phyloP scores from a whole-genome alignment of 164 flowering plant genomes.

The Paratinospora sagittata region DNA sequence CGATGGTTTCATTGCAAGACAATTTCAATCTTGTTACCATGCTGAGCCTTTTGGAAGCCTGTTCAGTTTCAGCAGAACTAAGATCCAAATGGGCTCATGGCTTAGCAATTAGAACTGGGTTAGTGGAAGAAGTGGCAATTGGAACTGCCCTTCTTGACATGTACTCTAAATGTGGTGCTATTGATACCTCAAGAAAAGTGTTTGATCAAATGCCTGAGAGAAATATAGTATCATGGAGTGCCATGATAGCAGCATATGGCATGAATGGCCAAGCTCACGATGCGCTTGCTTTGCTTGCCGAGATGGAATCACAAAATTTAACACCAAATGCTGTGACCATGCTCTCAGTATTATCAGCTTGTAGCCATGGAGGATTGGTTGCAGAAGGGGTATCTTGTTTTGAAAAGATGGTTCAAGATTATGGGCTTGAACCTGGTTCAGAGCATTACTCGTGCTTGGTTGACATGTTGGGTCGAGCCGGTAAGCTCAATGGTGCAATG shows the following conservation, averaged over 20 bases:
- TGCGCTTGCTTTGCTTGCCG: conserved; percentile 46
- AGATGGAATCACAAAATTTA: conserved; percentile 44
- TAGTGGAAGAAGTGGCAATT: conserved; percentile 44
- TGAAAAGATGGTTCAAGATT: conserved; percentile 34
- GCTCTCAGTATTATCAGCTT: conserved; percentile 66
- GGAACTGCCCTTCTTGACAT: conserved; percentile 71
- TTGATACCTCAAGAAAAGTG: conserved; percentile 46
- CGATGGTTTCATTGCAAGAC: conserved; percentile 37
- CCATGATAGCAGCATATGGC: conserved; percentile 72
- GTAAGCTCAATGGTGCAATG: conserved; percentile 45
- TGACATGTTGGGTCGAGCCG: conserved; percentile 74
- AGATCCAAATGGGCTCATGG: conserved; percentile 65
- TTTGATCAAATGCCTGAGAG: conserved; percentile 49
- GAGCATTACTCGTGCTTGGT: conserved; percentile 84
- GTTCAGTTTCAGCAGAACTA: conserved; percentile 52
- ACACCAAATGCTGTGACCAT: conserved; percentile 60
- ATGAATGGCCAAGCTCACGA: conserved; percentile 53
- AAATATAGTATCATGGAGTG: conserved; percentile 66
- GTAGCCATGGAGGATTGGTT: conserved; percentile 78
- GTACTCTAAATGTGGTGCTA: conserved; percentile 77
- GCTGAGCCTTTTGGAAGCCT: conserved; percentile 62
- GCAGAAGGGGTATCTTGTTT: conserved; percentile 60
- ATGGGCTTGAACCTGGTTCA: conserved; percentile 30
- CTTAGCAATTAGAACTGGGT: conserved; percentile 51
- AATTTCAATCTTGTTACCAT: conserved; percentile 49